Evolutionary conservation across 805 yeast species (phyloP).

Genomic region (Hanseniaspora clermontiae): DNA sequence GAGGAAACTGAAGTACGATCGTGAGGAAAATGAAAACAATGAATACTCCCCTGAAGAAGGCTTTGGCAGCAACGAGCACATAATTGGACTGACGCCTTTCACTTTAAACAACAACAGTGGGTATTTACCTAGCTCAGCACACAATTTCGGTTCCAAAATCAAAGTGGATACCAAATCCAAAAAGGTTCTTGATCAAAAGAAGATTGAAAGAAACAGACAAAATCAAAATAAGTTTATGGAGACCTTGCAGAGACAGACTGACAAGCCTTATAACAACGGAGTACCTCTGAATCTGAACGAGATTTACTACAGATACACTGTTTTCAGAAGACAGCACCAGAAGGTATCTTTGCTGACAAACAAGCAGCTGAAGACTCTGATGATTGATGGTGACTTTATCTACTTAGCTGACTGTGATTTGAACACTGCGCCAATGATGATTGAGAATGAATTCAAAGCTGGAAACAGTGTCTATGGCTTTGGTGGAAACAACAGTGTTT

Average conservation of each 20-base stretch:
- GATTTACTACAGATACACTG: slow-evolving; percentile 71
- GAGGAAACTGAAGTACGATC: slow-evolving; percentile 13
- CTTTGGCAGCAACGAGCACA: slow-evolving; percentile 23
- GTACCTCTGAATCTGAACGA: slow-evolving; percentile 26
- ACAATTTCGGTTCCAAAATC: background rate
- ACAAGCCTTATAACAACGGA: background rate
- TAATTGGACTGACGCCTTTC: slow-evolving; percentile 27
- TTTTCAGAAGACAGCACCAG: slow-evolving; percentile 60
- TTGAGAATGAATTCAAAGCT: slow-evolving; percentile 24
- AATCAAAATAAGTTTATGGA: background rate
- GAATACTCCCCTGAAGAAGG: background rate
- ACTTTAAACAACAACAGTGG: slow-evolving; percentile 22
- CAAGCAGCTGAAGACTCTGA: slow-evolving; percentile 68
- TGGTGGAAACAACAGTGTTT: slow-evolving; percentile 40
- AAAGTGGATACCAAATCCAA: background rate
- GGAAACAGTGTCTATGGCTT: slow-evolving; percentile 69
- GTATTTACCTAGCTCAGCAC: slow-evolving; percentile 16
- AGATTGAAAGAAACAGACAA: background rate
- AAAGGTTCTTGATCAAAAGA: background rate
- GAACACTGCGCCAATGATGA: background rate
- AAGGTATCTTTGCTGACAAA: slow-evolving; percentile 63
- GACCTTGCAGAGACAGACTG: background rate
- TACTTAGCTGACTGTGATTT: slow-evolving; percentile 28
- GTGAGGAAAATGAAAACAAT: slow-evolving; percentile 21
- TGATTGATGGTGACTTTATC: slow-evolving; percentile 88